Evolutionary conservation across 1,284 basidiomycete species (phyloP), one percentile per base, ranked within the genome.

Genomic region (Fomes fomentarius): DNA sequence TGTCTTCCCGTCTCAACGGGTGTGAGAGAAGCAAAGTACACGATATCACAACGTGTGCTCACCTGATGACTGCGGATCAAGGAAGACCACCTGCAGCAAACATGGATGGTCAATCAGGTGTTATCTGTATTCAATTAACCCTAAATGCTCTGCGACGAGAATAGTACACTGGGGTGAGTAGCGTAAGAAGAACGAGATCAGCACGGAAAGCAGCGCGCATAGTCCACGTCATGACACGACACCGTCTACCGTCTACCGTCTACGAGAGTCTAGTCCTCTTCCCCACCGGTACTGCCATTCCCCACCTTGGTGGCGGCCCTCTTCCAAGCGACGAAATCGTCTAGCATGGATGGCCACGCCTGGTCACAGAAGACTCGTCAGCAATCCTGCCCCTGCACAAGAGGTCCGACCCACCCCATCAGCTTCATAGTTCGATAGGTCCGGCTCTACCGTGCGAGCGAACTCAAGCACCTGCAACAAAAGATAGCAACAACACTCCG

Each of bases 341-440:
- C 89, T 19, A 91, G 66, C 61, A 91, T 71, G 10, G 86, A 87
- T 1, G 89, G 89, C 89, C 89, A 91, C 8, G 89, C 89, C 87
- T 91, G 51, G 9, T 50, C 28, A 54, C 34, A 46, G 51, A 46
- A 59, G 47, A 8, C 26, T 2, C 8, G 17, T 39, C 21, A 56
- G 47, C 24, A 26, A 43, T 31, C 31, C 40, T 24, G 31, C 17
- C 9, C 25, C 30, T 8, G 5, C 21, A 31, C 34, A 39, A 5
- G 17, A 54, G 47, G 33, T 50, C 50, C 26, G 28, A 75, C 83
- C 55, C 62, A 91, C 89, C 54, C 84, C 89, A 54, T 91, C 90
- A 9, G 79, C 74, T 63, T 91, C 87, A 63, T 87, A 91, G 57
- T 83, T 80, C 34, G 79, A 74, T 42, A 91, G 69, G 51, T 77